phyloP scores from a whole-genome alignment of 768 basidiomycete species.

The Hericium erinaceus region DNA sequence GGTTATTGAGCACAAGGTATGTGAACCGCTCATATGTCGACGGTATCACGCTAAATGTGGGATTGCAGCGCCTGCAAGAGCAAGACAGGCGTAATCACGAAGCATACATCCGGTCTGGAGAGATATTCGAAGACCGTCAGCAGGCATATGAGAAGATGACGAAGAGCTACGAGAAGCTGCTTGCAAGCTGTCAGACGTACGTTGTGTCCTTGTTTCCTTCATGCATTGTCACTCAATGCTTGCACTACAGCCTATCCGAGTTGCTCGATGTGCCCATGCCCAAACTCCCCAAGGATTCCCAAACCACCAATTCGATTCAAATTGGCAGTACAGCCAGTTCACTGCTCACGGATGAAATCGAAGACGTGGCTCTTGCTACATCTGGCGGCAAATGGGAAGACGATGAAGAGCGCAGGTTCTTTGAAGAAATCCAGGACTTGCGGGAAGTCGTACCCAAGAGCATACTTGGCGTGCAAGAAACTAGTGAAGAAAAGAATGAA shows the following conservation, averaged over 20 bases:
- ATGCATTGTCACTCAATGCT: not conserved
- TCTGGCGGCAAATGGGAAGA: slow-evolving; percentile 93
- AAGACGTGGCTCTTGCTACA: slow-evolving; percentile 34
- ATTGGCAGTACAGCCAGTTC: slow-evolving; percentile 46
- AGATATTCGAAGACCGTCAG: slow-evolving; percentile 98
- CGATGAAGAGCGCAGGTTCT: slow-evolving; percentile 91
- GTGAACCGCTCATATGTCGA: slow-evolving; percentile 12
- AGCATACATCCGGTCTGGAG: slow-evolving; percentile 97
- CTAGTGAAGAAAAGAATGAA: slow-evolving; percentile 29
- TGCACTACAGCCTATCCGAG: slow-evolving; percentile 66
- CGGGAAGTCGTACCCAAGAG: slow-evolving; percentile 87
- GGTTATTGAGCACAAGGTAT: slow-evolving; percentile 82
- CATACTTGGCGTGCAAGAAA: slow-evolving; percentile 61
- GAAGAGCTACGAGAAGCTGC: slow-evolving; percentile 85
- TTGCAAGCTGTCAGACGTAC: slow-evolving; percentile 82
- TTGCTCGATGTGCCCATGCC: slow-evolving; percentile 80
- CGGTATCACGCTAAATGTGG: not conserved
- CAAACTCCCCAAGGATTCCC: slow-evolving; percentile 69
- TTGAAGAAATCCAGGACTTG: slow-evolving; percentile 86
- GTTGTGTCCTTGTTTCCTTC: slow-evolving; percentile 15
- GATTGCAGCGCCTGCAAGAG: slow-evolving; percentile 78
- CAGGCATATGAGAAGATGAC: slow-evolving; percentile 99
- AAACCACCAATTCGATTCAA: slow-evolving; percentile 74
- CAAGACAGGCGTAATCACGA: slow-evolving; percentile 96
- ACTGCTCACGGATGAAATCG: slow-evolving; percentile 42